phyloP scores from a whole-genome alignment of 2,329 filamentous ascomycete genomes.

The Scytalidium sp. region DNA sequence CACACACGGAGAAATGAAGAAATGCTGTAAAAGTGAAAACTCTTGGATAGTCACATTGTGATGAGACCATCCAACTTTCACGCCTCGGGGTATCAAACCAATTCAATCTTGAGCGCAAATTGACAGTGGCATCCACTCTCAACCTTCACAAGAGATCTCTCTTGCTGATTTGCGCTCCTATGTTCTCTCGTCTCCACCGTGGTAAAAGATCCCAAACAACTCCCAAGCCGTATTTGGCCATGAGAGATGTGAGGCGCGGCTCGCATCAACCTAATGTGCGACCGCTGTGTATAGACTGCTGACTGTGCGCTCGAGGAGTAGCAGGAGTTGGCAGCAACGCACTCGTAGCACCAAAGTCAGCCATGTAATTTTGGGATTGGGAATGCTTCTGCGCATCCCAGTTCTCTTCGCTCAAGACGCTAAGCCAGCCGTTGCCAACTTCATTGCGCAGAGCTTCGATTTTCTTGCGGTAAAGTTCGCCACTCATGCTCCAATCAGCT shows the following conservation, averaged over 20 bases:
- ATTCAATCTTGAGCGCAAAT: constrained; percentile 2
- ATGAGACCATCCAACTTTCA: not conserved
- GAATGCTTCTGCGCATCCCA: constrained; percentile 44
- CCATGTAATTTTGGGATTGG: constrained; percentile 18
- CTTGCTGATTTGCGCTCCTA: too few species aligned
- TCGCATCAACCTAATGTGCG: constrained; percentile 27
- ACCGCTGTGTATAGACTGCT: constrained; percentile 30
- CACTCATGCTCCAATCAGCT: constrained; percentile 63
- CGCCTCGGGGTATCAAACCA: not conserved
- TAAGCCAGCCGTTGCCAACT: constrained; percentile 84
- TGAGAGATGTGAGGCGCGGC: not conserved
- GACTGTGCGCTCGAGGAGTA: constrained; percentile 25
- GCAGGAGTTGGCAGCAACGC: constrained; percentile 24
- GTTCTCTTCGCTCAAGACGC: constrained; percentile 75
- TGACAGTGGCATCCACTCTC: not conserved
- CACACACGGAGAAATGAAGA: not conserved
- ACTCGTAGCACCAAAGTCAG: constrained; percentile 24
- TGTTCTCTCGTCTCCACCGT: too few species aligned
- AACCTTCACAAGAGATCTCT: too few species aligned
- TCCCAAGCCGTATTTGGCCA: not conserved
- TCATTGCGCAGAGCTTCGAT: constrained; percentile 83
- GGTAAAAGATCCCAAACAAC: constrained; percentile 2
- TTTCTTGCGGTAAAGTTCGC: constrained; percentile 81
- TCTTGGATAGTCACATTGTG: not conserved
- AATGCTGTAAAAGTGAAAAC: constrained; percentile 1